phyloP scores from a whole-genome alignment of 768 basidiomycete species.

The Trametes coccinea region DNA sequence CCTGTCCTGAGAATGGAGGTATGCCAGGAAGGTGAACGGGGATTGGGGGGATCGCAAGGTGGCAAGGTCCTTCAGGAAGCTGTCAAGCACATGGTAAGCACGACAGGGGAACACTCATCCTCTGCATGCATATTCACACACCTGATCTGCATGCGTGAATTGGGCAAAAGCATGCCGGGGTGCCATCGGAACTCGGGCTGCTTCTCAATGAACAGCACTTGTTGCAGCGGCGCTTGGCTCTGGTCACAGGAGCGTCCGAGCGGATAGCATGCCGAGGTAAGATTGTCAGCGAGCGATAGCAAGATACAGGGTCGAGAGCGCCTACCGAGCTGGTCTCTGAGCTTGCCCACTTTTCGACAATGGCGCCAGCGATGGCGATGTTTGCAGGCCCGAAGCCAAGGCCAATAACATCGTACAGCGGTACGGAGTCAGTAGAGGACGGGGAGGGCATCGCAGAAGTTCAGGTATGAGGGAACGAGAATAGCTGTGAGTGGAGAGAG shows the following conservation, averaged over 20 bases:
- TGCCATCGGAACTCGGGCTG: slow-evolving; percentile 53
- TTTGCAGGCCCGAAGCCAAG: slow-evolving; percentile 57
- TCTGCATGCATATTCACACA: slow-evolving; percentile 17
- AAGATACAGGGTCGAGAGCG: slow-evolving; percentile 1
- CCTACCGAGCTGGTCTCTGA: slow-evolving; percentile 17
- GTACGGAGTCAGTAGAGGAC: not conserved
- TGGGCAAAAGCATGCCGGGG: slow-evolving; percentile 55
- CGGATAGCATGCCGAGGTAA: not conserved
- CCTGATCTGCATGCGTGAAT: slow-evolving; percentile 57
- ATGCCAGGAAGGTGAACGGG: slow-evolving; percentile 52
- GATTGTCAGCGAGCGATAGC: slow-evolving; percentile 1
- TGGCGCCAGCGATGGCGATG: slow-evolving; percentile 50
- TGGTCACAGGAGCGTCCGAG: slow-evolving; percentile 7
- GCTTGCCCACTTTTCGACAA: slow-evolving; percentile 44
- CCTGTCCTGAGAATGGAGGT: slow-evolving; percentile 50
- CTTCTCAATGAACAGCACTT: slow-evolving; percentile 49
- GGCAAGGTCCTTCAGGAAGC: slow-evolving; percentile 56
- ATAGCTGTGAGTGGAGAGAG: slow-evolving; percentile 6
- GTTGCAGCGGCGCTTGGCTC: slow-evolving; percentile 28
- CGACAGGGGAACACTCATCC: not conserved
- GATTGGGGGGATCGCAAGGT: slow-evolving; percentile 53
- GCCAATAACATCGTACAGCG: slow-evolving; percentile 46
- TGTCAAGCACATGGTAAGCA: slow-evolving; percentile 21
- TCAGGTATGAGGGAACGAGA: not conserved
- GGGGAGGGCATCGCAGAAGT: slow-evolving; percentile 10